Evolutionary conservation across 257 asterid genomes (phyloP).

Genomic region (Fraxinus americana): DNA sequence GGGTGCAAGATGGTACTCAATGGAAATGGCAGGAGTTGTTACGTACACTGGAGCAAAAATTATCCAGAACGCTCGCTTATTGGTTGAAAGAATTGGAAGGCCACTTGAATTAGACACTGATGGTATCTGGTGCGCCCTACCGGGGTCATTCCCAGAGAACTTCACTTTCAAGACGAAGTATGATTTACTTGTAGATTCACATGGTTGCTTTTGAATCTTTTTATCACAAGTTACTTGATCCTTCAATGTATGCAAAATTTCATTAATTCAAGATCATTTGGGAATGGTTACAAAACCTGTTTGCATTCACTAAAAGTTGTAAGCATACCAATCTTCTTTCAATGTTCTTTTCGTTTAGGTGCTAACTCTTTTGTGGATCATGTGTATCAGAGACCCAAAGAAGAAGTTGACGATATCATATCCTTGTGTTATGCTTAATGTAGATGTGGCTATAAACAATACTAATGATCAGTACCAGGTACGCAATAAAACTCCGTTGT

Average conservation of each 20-base stretch:
- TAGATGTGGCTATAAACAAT: slow-evolving; percentile 94
- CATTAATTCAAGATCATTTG: slow-evolving; percentile 19
- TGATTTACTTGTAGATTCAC: slow-evolving; percentile 22
- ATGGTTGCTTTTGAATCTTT: slow-evolving; percentile 18
- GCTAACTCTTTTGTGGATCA: slow-evolving; percentile 36
- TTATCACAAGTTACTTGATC: slow-evolving; percentile 19
- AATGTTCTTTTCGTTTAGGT: slow-evolving; percentile 21
- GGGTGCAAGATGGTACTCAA: slow-evolving; percentile 99
- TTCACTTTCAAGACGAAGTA: slow-evolving; percentile 90
- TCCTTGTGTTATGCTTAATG: slow-evolving; percentile 99
- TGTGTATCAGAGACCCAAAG: slow-evolving; percentile 64
- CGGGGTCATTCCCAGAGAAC: slow-evolving; percentile 97
- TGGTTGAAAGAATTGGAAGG: slow-evolving; percentile 94
- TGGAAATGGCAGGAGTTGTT: slow-evolving; percentile 99
- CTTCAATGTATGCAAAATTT: slow-evolving; percentile 22
- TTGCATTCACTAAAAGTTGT: slow-evolving; percentile 23
- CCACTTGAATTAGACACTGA: slow-evolving; percentile 99
- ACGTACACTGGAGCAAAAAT: slow-evolving; percentile 98
- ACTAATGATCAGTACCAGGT: slow-evolving; percentile 99
- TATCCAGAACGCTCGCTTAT: slow-evolving; percentile 96
- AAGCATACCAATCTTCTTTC: slow-evolving; percentile 18
- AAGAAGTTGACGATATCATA: slow-evolving; percentile 91
- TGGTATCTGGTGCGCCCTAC: slow-evolving; percentile 96
- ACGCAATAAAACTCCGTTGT: slow-evolving; percentile 26
- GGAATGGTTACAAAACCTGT: slow-evolving; percentile 16